These are phyloP conservation scores for Metroxylon sagu DNA, from an alignment of 176 grass and related monocot species.

Conservation along the genomic window DNA sequence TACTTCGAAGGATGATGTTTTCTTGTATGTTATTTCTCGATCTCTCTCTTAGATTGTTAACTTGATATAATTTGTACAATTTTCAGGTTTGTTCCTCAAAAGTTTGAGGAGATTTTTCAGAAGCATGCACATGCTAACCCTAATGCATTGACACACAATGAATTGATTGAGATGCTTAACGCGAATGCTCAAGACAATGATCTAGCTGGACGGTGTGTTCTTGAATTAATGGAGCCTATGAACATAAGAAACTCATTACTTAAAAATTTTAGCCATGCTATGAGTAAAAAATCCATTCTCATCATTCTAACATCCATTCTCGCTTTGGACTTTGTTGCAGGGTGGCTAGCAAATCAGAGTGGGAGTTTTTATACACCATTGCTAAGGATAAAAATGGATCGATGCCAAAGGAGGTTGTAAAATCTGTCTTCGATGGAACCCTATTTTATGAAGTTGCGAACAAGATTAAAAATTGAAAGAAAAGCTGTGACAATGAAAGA, in stretches of 20 bases:
- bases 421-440: slow-evolving; percentile 56
- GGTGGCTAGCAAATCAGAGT: slow-evolving; percentile 42
- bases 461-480: no score
- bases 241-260: no score
- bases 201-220: slow-evolving; percentile 33
- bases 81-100: slow-evolving; percentile 56
- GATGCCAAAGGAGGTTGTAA: slow-evolving; percentile 47
- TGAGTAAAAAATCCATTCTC: background rate
- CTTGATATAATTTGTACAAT: no score
- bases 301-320: background rate
- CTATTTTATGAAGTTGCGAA: slow-evolving; percentile 28
- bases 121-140: slow-evolving; percentile 52
- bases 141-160: slow-evolving; percentile 45
- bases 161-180: slow-evolving; percentile 43
- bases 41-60: no score
- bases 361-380: slow-evolving; percentile 40
- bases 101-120: slow-evolving; percentile 68
- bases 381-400: slow-evolving; percentile 60
- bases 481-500: no score
- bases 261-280: no score
- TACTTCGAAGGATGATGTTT: no score
- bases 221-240: background rate
- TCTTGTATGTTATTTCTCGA: no score
- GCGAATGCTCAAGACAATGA: slow-evolving; percentile 49
- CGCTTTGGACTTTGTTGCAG: slow-evolving; percentile 14